These are phyloP conservation scores for Mucor mucedo DNA, from an alignment of 371 early-diverging fungal genomes.

Conservation along the genomic window DNA sequence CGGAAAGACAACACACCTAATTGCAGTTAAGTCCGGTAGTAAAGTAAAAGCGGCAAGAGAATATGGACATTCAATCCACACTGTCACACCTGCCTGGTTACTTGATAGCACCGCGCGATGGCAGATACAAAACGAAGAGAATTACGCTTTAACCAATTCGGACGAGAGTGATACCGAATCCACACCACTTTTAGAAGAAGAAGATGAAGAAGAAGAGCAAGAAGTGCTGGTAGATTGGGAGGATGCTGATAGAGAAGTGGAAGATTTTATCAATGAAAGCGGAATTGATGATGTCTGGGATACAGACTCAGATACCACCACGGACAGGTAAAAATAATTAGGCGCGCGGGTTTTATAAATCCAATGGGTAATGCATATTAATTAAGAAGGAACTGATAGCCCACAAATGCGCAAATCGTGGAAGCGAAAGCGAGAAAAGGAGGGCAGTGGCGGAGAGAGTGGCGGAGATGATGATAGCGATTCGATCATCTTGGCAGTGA, in stretches of 20 bases:
- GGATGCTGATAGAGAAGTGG: conserved; percentile 61
- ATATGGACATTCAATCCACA: conserved; percentile 43
- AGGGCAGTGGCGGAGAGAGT: conserved; percentile 25
- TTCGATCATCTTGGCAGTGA: conserved; percentile 19
- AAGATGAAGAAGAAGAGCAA: conserved; percentile 51
- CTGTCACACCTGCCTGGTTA: conserved; percentile 70
- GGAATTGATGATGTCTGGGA: conserved; percentile 61
- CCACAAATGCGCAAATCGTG: neutral
- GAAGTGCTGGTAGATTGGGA: conserved; percentile 60
- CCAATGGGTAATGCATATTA: neutral
- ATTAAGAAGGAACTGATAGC: neutral
- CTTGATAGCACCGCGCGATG: conserved; percentile 63
- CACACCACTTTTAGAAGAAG: conserved; percentile 33
- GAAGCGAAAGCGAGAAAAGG: conserved; percentile 26
- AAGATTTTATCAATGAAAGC: conserved; percentile 62
- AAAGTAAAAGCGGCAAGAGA: conserved; percentile 64
- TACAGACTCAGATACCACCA: conserved; percentile 38
- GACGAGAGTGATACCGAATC: conserved; percentile 37
- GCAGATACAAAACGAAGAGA: conserved; percentile 59
- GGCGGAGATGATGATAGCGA: conserved; percentile 34
- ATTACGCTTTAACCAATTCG: conserved; percentile 46
- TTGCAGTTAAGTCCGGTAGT: conserved; percentile 65
- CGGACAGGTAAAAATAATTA: conserved; percentile 26
- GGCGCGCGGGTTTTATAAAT: too few species aligned
- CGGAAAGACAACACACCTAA: conserved; percentile 74